phyloP scores from a whole-genome alignment of 768 basidiomycete species.

The Coprinopsis sp. region DNA sequence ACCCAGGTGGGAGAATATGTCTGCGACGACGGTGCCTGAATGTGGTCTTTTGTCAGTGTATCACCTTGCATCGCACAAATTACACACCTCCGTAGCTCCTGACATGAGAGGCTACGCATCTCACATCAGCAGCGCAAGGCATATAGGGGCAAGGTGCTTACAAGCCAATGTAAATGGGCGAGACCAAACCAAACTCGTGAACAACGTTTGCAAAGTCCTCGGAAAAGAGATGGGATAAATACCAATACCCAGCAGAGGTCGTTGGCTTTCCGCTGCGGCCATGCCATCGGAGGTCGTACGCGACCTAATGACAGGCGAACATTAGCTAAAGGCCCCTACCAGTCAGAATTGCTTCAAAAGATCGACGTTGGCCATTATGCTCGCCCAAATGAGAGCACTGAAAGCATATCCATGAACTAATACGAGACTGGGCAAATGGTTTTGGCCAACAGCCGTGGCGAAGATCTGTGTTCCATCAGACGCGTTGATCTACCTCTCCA shows the following conservation, averaged over 20 bases:
- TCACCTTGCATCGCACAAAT: neutral
- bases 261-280: conserved; percentile 30
- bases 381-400: conserved; percentile 31
- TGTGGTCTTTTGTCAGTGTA: neutral
- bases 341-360: conserved; percentile 21
- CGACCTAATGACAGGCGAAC: conserved; percentile 23
- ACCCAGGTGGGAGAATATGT: conserved; percentile 23
- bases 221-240: conserved; percentile 23
- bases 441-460: conserved; percentile 36
- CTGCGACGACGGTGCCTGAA: conserved; percentile 24
- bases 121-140: neutral
- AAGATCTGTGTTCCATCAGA: conserved; percentile 35
- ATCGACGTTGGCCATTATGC: conserved; percentile 27
- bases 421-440: conserved; percentile 31
- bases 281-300: conserved; percentile 31
- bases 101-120: neutral
- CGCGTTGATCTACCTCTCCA: neutral
- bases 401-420: conserved; percentile 37
- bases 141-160: conserved; percentile 11
- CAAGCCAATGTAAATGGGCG: conserved; percentile 29
- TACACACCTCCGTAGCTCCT: conserved; percentile 28
- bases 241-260: conserved; percentile 20
- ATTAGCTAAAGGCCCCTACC: conserved; percentile 12
- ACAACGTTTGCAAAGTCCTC: conserved; percentile 28
- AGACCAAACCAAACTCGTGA: conserved; percentile 22